Percentiles rank a stretch among this genome's conserved stretches.
phyloP scores from a whole-genome alignment of 805 yeast species.

The Hemisphaericaspora nanyangensis region DNA sequence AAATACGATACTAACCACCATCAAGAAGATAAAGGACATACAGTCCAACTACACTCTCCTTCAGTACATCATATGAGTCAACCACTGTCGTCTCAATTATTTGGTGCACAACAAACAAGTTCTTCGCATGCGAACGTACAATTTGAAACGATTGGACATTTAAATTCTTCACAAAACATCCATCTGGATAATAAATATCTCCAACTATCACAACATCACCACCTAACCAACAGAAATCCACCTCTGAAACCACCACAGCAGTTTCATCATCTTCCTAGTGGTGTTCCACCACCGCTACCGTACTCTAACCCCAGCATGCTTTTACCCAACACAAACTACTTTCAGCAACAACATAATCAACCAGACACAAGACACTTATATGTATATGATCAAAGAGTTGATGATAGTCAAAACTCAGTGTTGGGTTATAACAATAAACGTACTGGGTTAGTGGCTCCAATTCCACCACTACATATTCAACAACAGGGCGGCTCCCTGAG shows the following conservation, averaged over 20 bases:
- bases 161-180: background rate
- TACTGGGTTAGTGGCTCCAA: constrained; percentile 27
- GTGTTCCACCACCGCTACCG: background rate
- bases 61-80: too few species aligned
- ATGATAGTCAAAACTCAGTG: background rate
- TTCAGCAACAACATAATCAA: background rate
- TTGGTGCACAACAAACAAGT: too few species aligned
- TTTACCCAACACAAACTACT: background rate
- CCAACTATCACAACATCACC: background rate
- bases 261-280: too few species aligned
- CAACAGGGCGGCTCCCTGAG: constrained; percentile 28
- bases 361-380: background rate
- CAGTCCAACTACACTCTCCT: too few species aligned
- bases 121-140: background rate
- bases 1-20: background rate
- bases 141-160: background rate
- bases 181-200: background rate
- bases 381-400: background rate
- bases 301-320: background rate
- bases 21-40: background rate
- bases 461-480: constrained; percentile 43
- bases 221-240: background rate
- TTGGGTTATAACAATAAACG: constrained; percentile 10
- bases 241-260: too few species aligned
- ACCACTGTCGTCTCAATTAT: too few species aligned